Percentiles rank a stretch among this genome's conserved stretches.
phyloP scores from a whole-genome alignment of 2,329 filamentous ascomycete genomes.

The Sporothrix globosa region DNA sequence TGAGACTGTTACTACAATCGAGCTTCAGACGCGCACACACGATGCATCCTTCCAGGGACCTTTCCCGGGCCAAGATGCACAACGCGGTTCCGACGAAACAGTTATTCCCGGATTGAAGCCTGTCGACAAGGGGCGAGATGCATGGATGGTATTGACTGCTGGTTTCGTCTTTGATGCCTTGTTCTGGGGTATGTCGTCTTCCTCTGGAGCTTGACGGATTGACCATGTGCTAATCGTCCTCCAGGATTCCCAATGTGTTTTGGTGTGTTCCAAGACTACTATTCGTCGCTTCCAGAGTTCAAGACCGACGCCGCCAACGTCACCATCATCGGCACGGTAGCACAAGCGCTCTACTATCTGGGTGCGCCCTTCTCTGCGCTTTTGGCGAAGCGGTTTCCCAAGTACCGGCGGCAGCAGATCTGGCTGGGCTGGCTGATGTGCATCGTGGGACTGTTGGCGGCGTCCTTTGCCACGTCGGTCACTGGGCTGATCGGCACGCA shows the following conservation, averaged over 20 bases:
- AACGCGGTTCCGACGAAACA: neutral
- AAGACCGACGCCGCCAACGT: neutral
- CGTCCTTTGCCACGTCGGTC: neutral
- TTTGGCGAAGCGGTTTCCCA: slow-evolving; percentile 43
- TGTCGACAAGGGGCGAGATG: neutral
- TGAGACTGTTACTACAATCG: neutral
- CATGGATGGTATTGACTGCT: neutral
- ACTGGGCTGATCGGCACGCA: neutral
- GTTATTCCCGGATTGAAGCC: neutral
- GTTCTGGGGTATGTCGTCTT: neutral
- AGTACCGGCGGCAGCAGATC: slow-evolving; percentile 37
- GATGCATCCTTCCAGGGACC: neutral
- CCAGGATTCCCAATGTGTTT: neutral
- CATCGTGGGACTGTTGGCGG: slow-evolving; percentile 52
- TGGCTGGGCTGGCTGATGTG: slow-evolving; percentile 53
- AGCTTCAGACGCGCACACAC: neutral
- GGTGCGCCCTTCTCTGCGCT: slow-evolving; percentile 48
- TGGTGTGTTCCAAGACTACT: neutral
- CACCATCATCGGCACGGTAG: slow-evolving; percentile 52
- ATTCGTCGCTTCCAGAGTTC: neutral
- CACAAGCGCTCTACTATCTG: neutral
- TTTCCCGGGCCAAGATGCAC: neutral
- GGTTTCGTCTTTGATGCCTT: neutral
- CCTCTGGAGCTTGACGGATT: neutral
- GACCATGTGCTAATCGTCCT: neutral